Base-by-base conservation (phyloP, 441 rosid genomes). In the Euphorbia schlechtendalii region DNA sequence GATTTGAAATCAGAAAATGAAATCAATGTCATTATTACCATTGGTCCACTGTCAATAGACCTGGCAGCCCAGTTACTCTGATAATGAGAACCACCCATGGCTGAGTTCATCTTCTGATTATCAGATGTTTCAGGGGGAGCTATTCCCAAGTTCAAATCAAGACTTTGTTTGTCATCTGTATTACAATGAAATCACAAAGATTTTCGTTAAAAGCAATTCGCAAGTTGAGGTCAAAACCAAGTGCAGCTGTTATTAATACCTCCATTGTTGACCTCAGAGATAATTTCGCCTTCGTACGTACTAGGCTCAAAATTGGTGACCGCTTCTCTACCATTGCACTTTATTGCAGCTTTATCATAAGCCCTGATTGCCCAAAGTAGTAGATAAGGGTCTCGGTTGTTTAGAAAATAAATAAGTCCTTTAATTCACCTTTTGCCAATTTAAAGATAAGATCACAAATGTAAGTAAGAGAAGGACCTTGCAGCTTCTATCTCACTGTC, bases 401-500 rank as follows among this genome's bases (percentile, higher is more conserved):
- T 20, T 22, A 58, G 34, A 72, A 57, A 1, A 3, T 34, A 32
- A 28, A 22, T 40, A 45, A 51, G 36, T 65, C 56, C 2, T 24
- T 45, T 17, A 63, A 21, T 59, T 67, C 12, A 32, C 17, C 32
- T 14, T 41, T 54, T n/a, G 8, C 28, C 27, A 27, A 48, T 30
- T 28, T 34, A 55, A 41, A 17, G 8, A 36, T 22, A 40, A 56
- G 38, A 64, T 59, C 1, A 27, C 45, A 63, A 69, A 27, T 54
- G 67, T 60, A 59, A 43, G 4, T 40, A 64, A 64, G 34, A 32
- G 34, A 6, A 32, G 6, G 73, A 93, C 97, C 99, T 88, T 68
- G 97, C 97, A 30, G 99, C 97, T 73, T 93, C 99, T 52, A 78
- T 69, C 81, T 93, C 97, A 22, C 75, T 83, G 72, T 93, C 92